Evolutionary conservation across 2,329 filamentous ascomycete species (phyloP), one percentile per base, ranked within the genome.

Genomic region (Xylariales sp.): DNA sequence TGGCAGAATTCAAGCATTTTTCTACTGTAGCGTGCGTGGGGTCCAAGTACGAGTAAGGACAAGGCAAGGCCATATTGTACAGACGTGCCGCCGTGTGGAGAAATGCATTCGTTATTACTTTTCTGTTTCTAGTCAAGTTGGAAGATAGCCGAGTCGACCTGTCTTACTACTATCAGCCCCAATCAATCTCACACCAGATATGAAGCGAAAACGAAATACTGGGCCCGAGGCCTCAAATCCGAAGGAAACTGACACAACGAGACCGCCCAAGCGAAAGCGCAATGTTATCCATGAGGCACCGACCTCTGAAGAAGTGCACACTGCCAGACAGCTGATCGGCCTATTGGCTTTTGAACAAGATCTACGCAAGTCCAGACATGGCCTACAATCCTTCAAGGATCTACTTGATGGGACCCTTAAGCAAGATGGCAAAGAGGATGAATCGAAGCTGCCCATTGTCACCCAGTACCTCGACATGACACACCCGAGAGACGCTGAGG

Each of bases 271-370:
- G 47, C 71, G 72, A 46, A 78, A 76, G 56, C 63, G 74, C n/a
- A 51, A 45, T 27, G 52, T 60, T 44, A 64, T 70, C 4, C 73
- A 79, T 48, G 73, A 80, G 44, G 61, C 71, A 2, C 74, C 78
- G 11, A 74, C 77, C 2, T 74, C 73, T 9, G 80, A 84, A 49
- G 76, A 83, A 27, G 71, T 87, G 34, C 65, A 71, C 36, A 79
- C 79, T 27, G 73, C 75, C 48, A 73, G 78, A 39, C 84, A 93
- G 56, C 70, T 93, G 45, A 76, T 76, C 54, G 73, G 80, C 46
- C 70, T 88, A 32, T 71, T 93, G 29, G 64, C 71, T 42, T 89
- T 89, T 56, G 74, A 85, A 50, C 84, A 88, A 62, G 82, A 88
- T 60, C 64, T 80, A 59, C 67, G 71, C 55, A 71, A 78, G 62